Evolutionary conservation across 805 yeast species (phyloP).

Genomic region (Maudiozyma bulderi): DNA sequence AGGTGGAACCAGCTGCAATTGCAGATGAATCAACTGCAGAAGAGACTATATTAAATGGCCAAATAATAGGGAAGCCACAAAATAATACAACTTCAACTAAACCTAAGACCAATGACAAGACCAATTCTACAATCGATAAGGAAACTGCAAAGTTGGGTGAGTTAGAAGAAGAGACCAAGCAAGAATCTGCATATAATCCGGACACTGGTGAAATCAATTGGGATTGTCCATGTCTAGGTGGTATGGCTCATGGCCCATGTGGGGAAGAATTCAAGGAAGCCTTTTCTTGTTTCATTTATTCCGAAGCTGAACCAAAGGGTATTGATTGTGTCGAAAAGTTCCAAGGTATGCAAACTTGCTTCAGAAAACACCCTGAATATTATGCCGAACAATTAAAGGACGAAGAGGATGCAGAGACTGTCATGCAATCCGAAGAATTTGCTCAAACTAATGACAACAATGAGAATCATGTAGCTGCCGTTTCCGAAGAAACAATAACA

Average conservation of each 20-base stretch:
- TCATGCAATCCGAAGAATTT: not conserved
- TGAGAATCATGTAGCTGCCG: not conserved
- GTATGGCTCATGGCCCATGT: constrained; percentile 99
- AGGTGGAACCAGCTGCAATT: too few species aligned
- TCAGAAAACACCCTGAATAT: constrained; percentile 85
- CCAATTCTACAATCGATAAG: constrained; percentile 36
- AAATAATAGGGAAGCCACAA: not conserved
- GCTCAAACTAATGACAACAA: not conserved
- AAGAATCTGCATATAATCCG: constrained; percentile 77
- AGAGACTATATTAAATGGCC: not conserved
- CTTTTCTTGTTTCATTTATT: constrained; percentile 88
- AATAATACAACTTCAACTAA: not conserved
- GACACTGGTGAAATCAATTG: constrained; percentile 98
- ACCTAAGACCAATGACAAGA: not conserved
- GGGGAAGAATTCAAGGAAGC: constrained; percentile 95
- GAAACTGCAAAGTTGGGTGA: constrained; percentile 85
- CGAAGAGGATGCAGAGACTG: constrained; percentile 11
- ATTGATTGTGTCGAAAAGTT: constrained; percentile 91
- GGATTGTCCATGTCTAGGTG: constrained; percentile 99
- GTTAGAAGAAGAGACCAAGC: constrained; percentile 46
- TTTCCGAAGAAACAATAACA: not conserved
- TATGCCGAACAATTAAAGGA: constrained; percentile 65
- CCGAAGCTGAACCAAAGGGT: constrained; percentile 94
- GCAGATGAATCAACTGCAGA: not conserved
- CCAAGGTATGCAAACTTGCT: constrained; percentile 88